These are phyloP conservation scores for Senecio squalidus DNA, from an alignment of 140 eudicot species.

Conservation along the genomic window DNA sequence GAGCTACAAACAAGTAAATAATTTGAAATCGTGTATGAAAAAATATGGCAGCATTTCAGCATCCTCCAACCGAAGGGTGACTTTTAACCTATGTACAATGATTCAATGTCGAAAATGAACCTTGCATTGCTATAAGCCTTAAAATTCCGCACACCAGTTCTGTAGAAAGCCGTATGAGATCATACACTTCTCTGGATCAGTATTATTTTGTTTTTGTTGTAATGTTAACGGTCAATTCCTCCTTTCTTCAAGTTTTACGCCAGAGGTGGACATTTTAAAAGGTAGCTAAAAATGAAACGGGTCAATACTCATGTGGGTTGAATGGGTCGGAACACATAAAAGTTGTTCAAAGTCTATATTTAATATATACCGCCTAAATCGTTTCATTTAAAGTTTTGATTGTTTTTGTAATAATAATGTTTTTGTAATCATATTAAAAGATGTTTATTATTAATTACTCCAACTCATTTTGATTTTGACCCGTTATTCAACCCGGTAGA, in stretches of 20 bases:
- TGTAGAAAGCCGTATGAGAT: neutral
- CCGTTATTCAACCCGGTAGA: neutral
- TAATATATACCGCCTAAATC: neutral
- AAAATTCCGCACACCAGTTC: neutral
- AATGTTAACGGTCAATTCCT: neutral
- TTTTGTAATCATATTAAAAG: too few relatives aligned
- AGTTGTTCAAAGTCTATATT: neutral
- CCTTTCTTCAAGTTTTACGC: too few relatives aligned
- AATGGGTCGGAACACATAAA: neutral
- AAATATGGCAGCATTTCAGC: constrained; percentile 28
- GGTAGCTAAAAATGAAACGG: neutral
- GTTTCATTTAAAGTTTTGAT: too few relatives aligned
- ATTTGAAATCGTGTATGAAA: constrained; percentile 51
- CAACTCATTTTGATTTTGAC: neutral
- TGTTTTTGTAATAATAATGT: too few relatives aligned
- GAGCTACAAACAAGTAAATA: neutral
- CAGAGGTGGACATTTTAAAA: too few relatives aligned
- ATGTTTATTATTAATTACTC: too few relatives aligned
- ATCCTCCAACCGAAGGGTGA: constrained; percentile 35
- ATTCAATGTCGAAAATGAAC: constrained; percentile 7
- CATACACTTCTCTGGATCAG: neutral
- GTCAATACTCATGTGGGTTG: neutral
- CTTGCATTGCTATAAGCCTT: neutral
- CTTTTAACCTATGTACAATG: constrained; percentile 28
- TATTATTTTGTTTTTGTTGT: neutral